Conservation (phyloP, 2,329 filamentous ascomycete species). For the Penicillium sp. region DNA sequence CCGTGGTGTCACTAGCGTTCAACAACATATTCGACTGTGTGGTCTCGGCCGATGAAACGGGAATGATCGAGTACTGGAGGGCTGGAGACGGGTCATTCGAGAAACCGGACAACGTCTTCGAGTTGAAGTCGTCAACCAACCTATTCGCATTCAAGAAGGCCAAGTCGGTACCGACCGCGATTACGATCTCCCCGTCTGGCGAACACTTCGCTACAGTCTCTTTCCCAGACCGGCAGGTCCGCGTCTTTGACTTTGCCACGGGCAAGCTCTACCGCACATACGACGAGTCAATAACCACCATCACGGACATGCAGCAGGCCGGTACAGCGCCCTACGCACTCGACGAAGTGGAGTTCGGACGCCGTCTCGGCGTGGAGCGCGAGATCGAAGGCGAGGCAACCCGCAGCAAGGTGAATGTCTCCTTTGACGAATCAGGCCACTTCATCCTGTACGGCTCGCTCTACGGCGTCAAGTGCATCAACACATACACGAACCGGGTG, state of each 20-base stretch:
- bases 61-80: slow-evolving; percentile 97
- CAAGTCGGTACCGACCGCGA: slow-evolving; percentile 77
- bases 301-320: slow-evolving; percentile 95
- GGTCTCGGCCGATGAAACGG: slow-evolving; percentile 81
- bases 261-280: slow-evolving; percentile 90
- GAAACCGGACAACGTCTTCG: slow-evolving; percentile 88
- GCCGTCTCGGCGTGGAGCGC: slow-evolving; percentile 80
- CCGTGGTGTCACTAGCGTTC: slow-evolving; percentile 83
- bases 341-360: slow-evolving; percentile 89
- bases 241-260: slow-evolving; percentile 87
- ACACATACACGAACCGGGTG: slow-evolving; percentile 90
- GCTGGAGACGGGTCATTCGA: slow-evolving; percentile 74
- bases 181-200: slow-evolving; percentile 84
- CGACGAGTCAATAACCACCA: slow-evolving; percentile 86
- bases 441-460: slow-evolving; percentile 95
- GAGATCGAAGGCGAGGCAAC: slow-evolving; percentile 74
- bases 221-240: slow-evolving; percentile 88
- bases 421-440: slow-evolving; percentile 94
- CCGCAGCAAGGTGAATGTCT: slow-evolving; percentile 75
- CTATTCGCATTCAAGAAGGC: slow-evolving; percentile 97
- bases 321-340: slow-evolving; percentile 78
- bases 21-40: slow-evolving; percentile 90
- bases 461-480: slow-evolving; percentile 89
- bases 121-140: slow-evolving; percentile 90
- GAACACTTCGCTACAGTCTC: slow-evolving; percentile 86